A percentile compares a stretch with the other conserved stretches of the same genome.
These are phyloP conservation scores for Trametes hirsuta DNA, from an alignment of 1,284 basidiomycete genomes.

Conservation along the genomic window DNA sequence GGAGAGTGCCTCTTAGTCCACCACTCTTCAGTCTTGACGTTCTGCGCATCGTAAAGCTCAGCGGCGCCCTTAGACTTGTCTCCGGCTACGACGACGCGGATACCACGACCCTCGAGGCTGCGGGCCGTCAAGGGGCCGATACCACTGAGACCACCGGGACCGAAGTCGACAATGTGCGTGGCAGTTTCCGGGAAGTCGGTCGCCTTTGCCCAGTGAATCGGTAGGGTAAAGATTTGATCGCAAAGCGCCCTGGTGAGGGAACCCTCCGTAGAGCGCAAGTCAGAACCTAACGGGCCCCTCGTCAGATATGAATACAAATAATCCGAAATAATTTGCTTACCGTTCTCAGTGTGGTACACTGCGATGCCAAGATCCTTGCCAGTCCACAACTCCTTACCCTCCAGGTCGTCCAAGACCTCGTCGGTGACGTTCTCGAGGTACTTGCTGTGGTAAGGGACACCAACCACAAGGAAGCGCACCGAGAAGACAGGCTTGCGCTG, in stretches of 20 bases:
- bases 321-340: constrained; percentile 46
- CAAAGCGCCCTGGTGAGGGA: constrained; percentile 84
- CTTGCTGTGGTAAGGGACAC: constrained; percentile 93
- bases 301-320: constrained; percentile 10
- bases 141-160: constrained; percentile 91
- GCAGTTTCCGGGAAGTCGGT: constrained; percentile 88
- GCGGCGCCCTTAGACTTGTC: constrained; percentile 86
- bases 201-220: constrained; percentile 92
- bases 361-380: constrained; percentile 77
- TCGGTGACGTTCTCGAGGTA: constrained; percentile 84
- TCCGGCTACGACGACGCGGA: constrained; percentile 85
- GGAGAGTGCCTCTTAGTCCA: constrained; percentile 93
- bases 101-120: constrained; percentile 91
- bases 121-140: constrained; percentile 91
- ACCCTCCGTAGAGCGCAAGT: constrained; percentile 67
- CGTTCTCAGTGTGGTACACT: constrained; percentile 92
- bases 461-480: constrained; percentile 91
- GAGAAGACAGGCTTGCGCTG: constrained; percentile 95
- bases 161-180: constrained; percentile 96
- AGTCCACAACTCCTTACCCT: constrained; percentile 82
- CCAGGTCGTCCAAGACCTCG: constrained; percentile 79
- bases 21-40: constrained; percentile 80
- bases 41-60: constrained; percentile 77
- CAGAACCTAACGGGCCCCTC: constrained; percentile 61
- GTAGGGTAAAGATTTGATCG: constrained; percentile 91